Conservation (phyloP, 78 protist genomes). For the Salpingoeca rosetta region DNA sequence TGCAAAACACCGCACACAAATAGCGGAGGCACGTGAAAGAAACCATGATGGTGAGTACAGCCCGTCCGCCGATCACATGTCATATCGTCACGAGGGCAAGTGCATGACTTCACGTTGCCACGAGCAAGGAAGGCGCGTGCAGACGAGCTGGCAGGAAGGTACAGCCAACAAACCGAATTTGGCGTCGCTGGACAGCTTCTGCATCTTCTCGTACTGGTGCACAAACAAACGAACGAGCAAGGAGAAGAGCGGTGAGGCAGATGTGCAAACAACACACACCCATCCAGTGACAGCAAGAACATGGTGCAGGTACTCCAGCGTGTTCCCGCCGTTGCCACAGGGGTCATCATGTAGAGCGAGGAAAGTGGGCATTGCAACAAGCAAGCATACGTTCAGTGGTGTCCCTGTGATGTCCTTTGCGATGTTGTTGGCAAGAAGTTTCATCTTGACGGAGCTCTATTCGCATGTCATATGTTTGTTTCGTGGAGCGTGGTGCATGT, state of each 20-base stretch:
- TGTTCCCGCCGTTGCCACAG: no score
- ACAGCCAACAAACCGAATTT: not conserved
- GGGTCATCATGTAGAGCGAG: no score
- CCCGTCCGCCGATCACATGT: no score
- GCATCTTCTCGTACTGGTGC: not conserved
- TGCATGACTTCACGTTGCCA: no score
- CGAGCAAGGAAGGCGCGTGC: no score
- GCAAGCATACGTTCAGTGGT: not conserved
- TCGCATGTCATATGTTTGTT: no score
- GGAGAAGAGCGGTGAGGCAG: not conserved
- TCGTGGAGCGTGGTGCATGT: no score
- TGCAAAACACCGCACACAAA: not conserved
- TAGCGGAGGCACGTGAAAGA: not conserved
- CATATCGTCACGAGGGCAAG: no score
- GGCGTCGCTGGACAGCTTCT: not conserved
- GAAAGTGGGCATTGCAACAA: no score
- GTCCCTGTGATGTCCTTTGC: conserved; percentile 4
- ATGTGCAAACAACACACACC: not conserved
- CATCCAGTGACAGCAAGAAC: not conserved
- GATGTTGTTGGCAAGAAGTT: conserved; percentile 11
- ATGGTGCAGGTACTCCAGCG: not conserved
- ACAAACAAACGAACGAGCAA: not conserved
- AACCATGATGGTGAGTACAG: not conserved
- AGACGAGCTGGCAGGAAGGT: no score
- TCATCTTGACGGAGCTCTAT: conserved; percentile 28